Evolutionary conservation across 805 yeast species (phyloP).

Genomic region (Monosporozyma siamensis): DNA sequence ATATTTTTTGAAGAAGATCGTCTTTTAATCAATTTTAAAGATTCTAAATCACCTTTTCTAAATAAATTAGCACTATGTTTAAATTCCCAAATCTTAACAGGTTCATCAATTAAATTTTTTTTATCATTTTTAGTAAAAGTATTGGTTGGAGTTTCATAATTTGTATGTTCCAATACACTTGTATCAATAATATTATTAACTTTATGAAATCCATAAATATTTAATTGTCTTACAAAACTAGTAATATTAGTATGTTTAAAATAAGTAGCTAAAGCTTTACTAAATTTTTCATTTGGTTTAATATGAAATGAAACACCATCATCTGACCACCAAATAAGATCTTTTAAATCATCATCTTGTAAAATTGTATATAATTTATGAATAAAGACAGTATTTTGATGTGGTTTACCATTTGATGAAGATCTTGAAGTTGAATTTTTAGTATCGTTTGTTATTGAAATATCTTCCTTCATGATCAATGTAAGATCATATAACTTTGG

Average conservation of each 20-base stretch:
- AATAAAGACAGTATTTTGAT: constrained; percentile 54
- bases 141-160: neutral
- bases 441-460: neutral
- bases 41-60: constrained; percentile 69
- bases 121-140: neutral
- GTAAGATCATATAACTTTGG: no score
- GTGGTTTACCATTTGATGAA: constrained; percentile 1
- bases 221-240: constrained; percentile 67
- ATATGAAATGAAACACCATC: constrained; percentile 64
- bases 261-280: constrained; percentile 54
- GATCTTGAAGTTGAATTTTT: neutral
- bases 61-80: constrained; percentile 73
- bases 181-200: constrained; percentile 29
- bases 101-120: no score
- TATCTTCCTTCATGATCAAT: neutral
- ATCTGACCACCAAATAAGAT: constrained; percentile 80
- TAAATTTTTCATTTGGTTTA: constrained; percentile 80
- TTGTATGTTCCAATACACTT: neutral
- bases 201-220: constrained; percentile 78
- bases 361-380: constrained; percentile 88
- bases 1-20: constrained; percentile 43
- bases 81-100: constrained; percentile 65
- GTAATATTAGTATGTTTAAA: constrained; percentile 79
- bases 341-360: constrained; percentile 62
- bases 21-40: constrained; percentile 68